These are phyloP conservation scores for Amanita jacksonii DNA, from an alignment of 768 basidiomycete genomes.

Conservation along the genomic window DNA sequence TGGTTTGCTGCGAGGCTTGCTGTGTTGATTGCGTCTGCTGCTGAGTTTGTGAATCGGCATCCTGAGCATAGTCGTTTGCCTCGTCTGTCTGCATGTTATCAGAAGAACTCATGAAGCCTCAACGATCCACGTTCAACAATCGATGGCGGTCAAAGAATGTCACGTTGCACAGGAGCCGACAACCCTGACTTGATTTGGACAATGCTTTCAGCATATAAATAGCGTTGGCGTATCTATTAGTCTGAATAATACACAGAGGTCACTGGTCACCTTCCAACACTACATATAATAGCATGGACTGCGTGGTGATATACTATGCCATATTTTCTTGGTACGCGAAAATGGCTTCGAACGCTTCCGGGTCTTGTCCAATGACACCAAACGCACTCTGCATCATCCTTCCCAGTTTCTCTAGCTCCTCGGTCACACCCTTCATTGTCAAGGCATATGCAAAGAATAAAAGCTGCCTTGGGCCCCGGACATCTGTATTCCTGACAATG, in stretches of 20 bases:
- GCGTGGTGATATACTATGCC: neutral
- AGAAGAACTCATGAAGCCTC: neutral
- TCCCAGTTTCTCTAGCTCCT: conserved; percentile 80
- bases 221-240: too few relatives aligned
- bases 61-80: conserved; percentile 13
- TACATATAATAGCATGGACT: too few relatives aligned
- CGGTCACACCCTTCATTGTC: conserved; percentile 90
- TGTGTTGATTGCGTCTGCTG: conserved; percentile 38
- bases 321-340: conserved; percentile 33
- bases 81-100: conserved; percentile 15
- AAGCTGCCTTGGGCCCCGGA: conserved; percentile 74
- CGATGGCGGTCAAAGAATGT: too few relatives aligned
- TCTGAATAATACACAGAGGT: too few relatives aligned
- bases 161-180: too few relatives aligned
- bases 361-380: conserved; percentile 80
- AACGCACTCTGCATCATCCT: conserved; percentile 79
- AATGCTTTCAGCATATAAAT: too few relatives aligned
- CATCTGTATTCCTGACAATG: conserved; percentile 79
- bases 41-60: conserved; percentile 18
- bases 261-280: too few relatives aligned
- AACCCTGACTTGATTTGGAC: too few relatives aligned
- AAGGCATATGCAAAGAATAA: conserved; percentile 92
- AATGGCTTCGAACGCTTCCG: conserved; percentile 75
- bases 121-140: too few relatives aligned
- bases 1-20: conserved; percentile 27